Evolutionary conservation across 2,329 filamentous ascomycete species (phyloP).

Genomic region (Alternaria incomplexa): DNA sequence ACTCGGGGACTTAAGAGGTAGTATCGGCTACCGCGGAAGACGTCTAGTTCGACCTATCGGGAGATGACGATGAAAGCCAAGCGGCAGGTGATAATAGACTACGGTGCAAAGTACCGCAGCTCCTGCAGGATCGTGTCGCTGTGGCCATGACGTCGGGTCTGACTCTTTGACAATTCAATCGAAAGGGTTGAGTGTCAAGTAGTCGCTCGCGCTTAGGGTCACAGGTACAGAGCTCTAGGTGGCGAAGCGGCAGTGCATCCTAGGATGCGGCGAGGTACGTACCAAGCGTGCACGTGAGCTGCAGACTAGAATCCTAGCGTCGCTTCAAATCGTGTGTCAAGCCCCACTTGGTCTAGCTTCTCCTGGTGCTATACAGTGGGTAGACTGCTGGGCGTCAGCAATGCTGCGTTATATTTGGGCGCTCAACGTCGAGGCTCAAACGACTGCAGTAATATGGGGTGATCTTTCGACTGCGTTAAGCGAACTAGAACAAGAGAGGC

Average conservation of each 20-base stretch:
- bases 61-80: slow-evolving; percentile 5
- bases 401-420: slow-evolving; percentile 13
- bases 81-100: background rate
- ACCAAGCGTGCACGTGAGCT: slow-evolving; percentile 18
- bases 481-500: background rate
- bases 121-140: background rate
- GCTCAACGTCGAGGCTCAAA: slow-evolving; percentile 2
- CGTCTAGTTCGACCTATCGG: slow-evolving; percentile 5
- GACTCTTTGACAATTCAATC: slow-evolving; percentile 1
- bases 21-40: slow-evolving; percentile 10
- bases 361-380: slow-evolving; percentile 6
- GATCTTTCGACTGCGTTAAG: background rate
- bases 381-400: slow-evolving; percentile 16
- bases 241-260: slow-evolving; percentile 6
- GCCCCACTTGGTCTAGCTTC: slow-evolving; percentile 10
- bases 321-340: slow-evolving; percentile 10
- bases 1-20: slow-evolving; percentile 9
- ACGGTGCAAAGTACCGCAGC: slow-evolving; percentile 3
- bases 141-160: background rate
- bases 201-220: slow-evolving; percentile 4
- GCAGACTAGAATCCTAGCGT: slow-evolving; percentile 12
- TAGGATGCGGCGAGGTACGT: slow-evolving; percentile 22
- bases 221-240: slow-evolving; percentile 10
- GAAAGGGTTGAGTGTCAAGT: background rate
- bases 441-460: slow-evolving; percentile 1